Percentiles rank a stretch among this genome's conserved stretches.
Evolutionary conservation across 306 rosid species (phyloP).

Genomic region (Lotus japonicus): DNA sequence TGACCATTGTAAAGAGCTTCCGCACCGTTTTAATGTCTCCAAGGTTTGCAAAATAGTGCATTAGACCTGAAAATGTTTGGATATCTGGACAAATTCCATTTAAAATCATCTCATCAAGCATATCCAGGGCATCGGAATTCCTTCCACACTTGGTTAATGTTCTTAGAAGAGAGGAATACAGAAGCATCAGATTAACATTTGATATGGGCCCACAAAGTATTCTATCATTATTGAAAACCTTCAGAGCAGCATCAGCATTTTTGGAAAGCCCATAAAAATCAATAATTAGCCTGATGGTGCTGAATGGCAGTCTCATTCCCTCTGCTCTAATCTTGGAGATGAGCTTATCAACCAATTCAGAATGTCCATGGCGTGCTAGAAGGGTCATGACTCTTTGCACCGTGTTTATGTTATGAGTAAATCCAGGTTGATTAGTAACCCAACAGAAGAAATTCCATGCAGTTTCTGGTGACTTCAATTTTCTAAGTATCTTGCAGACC

Average conservation of each 20-base stretch:
- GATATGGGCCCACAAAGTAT: conserved; percentile 57
- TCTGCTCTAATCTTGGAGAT: conserved; percentile 56
- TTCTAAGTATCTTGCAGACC: conserved; percentile 69
- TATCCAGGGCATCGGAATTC: conserved; percentile 46
- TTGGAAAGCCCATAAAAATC: conserved; percentile 75
- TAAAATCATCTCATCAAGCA: conserved; percentile 74
- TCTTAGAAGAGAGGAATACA: conserved; percentile 69
- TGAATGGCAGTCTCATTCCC: conserved; percentile 65
- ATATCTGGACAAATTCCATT: conserved; percentile 60
- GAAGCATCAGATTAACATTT: conserved; percentile 49
- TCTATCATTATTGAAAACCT: conserved; percentile 54
- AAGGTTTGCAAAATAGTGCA: conserved; percentile 52
- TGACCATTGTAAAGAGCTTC: conserved; percentile 60
- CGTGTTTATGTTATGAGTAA: conserved; percentile 70
- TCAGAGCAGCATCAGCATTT: conserved; percentile 73
- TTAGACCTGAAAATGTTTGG: conserved; percentile 71
- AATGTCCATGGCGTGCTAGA: conserved; percentile 56
- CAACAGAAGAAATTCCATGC: conserved; percentile 86
- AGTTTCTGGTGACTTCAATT: conserved; percentile 52
- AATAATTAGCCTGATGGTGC: conserved; percentile 63
- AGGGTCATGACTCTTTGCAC: conserved; percentile 65
- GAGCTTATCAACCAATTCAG: conserved; percentile 61
- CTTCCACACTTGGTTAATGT: conserved; percentile 65
- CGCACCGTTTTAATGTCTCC: conserved; percentile 68
- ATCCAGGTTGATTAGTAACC: conserved; percentile 68